phyloP scores from a whole-genome alignment of 2,329 filamentous ascomycete genomes.

The Cercospora berteroae region DNA sequence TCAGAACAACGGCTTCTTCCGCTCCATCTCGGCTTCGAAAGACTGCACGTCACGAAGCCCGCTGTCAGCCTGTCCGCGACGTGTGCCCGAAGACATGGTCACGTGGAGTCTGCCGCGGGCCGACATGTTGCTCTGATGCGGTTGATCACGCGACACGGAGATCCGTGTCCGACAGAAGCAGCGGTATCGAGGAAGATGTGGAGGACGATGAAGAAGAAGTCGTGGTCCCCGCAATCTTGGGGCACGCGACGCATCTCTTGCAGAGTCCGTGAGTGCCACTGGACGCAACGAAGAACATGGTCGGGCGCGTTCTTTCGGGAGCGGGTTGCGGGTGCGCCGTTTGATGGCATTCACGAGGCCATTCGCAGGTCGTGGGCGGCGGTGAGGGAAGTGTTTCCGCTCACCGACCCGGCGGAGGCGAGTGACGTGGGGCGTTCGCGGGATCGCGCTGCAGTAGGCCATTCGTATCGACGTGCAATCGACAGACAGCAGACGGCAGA shows the following conservation, averaged over 20 bases:
- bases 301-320: not conserved
- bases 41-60: not conserved
- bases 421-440: not conserved
- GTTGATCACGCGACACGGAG: not conserved
- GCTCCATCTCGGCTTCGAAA: not conserved
- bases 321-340: not conserved
- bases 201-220: not conserved
- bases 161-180: not conserved
- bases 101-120: not conserved
- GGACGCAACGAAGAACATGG: too few relatives aligned
- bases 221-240: too few relatives aligned
- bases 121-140: not conserved
- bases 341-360: not conserved
- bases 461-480: not conserved
- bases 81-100: not conserved
- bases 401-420: not conserved
- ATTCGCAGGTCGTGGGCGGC: not conserved
- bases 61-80: not conserved
- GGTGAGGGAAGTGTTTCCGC: not conserved
- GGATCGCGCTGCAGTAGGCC: not conserved
- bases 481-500: not conserved
- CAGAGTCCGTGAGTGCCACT: too few relatives aligned
- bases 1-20: not conserved
- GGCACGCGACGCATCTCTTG: not conserved
- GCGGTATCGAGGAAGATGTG: not conserved